Percentiles rank a stretch among this genome's conserved stretches.
Conservation (phyloP, 768 basidiomycete genomes). For the Amanita molliuscula region DNA sequence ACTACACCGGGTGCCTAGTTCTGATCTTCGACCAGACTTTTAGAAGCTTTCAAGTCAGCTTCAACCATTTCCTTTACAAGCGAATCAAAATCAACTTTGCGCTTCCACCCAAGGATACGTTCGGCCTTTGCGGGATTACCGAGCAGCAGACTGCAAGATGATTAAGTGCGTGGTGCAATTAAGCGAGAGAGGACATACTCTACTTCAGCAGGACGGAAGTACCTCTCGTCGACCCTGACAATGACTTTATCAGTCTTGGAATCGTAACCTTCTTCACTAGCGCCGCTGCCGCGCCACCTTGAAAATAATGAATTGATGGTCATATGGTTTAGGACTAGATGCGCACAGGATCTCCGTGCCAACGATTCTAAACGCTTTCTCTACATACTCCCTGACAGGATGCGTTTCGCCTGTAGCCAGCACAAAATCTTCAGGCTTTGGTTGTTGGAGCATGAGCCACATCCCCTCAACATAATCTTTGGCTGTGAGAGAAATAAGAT, state of each 20-base stretch:
- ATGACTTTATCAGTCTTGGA: conserved; percentile 56
- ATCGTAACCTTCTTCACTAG: conserved; percentile 70
- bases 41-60: conserved; percentile 65
- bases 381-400: conserved; percentile 86
- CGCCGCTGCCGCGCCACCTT: conserved; percentile 75
- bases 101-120: conserved; percentile 81
- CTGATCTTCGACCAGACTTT: conserved; percentile 73
- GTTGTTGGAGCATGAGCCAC: conserved; percentile 95
- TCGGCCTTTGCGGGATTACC: conserved; percentile 92
- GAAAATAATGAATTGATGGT: neutral
- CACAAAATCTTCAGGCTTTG: conserved; percentile 77
- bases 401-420: conserved; percentile 96
- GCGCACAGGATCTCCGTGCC: conserved; percentile 57
- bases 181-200: conserved; percentile 45
- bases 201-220: conserved; percentile 95
- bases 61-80: conserved; percentile 91
- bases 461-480: conserved; percentile 94
- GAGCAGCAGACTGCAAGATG: conserved; percentile 51
- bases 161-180: neutral
- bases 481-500: conserved; percentile 29
- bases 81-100: conserved; percentile 70
- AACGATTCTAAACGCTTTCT: conserved; percentile 70
- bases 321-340: neutral
- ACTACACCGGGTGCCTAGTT: conserved; percentile 33
- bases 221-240: conserved; percentile 78